phyloP scores from a whole-genome alignment of 345 rosid species.

The Camelina sativa region DNA sequence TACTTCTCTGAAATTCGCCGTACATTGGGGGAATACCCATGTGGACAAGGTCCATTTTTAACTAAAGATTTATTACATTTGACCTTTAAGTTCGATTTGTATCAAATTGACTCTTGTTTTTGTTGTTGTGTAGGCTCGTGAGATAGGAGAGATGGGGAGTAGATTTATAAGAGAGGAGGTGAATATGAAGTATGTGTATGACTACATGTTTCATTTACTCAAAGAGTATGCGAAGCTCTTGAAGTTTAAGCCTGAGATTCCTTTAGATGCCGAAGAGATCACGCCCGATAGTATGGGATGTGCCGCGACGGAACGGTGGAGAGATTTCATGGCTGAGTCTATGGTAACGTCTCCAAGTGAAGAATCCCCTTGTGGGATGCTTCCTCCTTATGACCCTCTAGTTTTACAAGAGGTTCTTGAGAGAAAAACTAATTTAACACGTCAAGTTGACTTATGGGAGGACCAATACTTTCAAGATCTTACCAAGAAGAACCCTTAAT shows the following conservation, averaged over 20 bases:
- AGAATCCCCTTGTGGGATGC: constrained; percentile 53
- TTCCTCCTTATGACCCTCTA: constrained; percentile 47
- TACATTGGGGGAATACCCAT: constrained; percentile 74
- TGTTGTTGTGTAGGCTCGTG: constrained; percentile 55
- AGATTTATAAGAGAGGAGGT: constrained; percentile 55
- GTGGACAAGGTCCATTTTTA: constrained; percentile 35
- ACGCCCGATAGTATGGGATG: constrained; percentile 59
- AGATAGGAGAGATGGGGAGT: constrained; percentile 63
- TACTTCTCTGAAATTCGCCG: constrained; percentile 66
- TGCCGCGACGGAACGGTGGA: constrained; percentile 40
- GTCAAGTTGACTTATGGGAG: constrained; percentile 65
- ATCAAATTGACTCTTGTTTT: neutral
- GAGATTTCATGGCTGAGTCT: constrained; percentile 58
- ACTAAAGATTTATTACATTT: neutral
- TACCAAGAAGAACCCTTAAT: constrained; percentile 25
- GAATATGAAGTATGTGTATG: constrained; percentile 68
- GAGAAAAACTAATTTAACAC: constrained; percentile 43
- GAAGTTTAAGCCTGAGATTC: constrained; percentile 61
- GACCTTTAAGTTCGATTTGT: neutral
- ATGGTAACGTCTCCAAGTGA: constrained; percentile 57
- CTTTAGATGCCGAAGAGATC: constrained; percentile 50
- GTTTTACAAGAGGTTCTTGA: constrained; percentile 44
- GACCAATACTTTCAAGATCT: constrained; percentile 45
- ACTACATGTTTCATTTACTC: constrained; percentile 71
- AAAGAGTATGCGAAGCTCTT: constrained; percentile 64